These are phyloP conservation scores for Boletus rubescentipes DNA, from an alignment of 768 basidiomycete genomes.

Conservation along the genomic window DNA sequence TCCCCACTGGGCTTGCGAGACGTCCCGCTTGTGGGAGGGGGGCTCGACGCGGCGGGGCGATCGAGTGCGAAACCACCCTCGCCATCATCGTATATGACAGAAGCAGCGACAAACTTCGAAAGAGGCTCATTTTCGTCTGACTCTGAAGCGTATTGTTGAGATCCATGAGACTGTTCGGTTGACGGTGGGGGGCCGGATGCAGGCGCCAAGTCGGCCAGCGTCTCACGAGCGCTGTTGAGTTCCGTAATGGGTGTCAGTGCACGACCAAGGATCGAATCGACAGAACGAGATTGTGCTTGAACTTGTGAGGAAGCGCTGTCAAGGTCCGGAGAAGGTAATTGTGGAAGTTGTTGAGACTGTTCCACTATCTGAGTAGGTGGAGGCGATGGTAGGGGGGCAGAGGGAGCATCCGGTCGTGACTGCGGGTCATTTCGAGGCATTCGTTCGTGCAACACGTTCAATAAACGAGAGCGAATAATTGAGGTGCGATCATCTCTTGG, in stretches of 20 bases:
- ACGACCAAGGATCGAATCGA: slow-evolving; percentile 28
- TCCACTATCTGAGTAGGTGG: slow-evolving; percentile 9
- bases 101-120: slow-evolving; percentile 13
- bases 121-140: slow-evolving; percentile 31
- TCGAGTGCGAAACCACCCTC: slow-evolving; percentile 17
- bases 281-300: slow-evolving; percentile 13
- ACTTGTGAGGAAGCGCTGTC: slow-evolving; percentile 24
- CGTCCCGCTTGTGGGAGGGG: slow-evolving; percentile 24
- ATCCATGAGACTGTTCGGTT: slow-evolving; percentile 16
- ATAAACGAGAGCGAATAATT: slow-evolving; percentile 57
- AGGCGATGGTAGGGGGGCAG: slow-evolving; percentile 23
- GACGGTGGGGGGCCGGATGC: slow-evolving; percentile 16
- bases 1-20: slow-evolving; percentile 37
- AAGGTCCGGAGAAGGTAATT: slow-evolving; percentile 63
- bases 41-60: slow-evolving; percentile 24
- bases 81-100: slow-evolving; percentile 21
- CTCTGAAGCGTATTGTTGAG: slow-evolving; percentile 14
- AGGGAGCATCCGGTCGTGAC: slow-evolving; percentile 7
- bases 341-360: slow-evolving; percentile 32
- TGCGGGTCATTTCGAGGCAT: slow-evolving; percentile 46
- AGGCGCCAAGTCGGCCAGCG: slow-evolving; percentile 19
- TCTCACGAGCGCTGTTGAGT: slow-evolving; percentile 34
- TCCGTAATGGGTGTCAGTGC: slow-evolving; percentile 71
- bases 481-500: slow-evolving; percentile 79
- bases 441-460: slow-evolving; percentile 60